Percentiles rank a stretch among this genome's conserved stretches.
phyloP scores from a whole-genome alignment of 2,329 filamentous ascomycete species.

The Aspergillus transmontanensis region DNA sequence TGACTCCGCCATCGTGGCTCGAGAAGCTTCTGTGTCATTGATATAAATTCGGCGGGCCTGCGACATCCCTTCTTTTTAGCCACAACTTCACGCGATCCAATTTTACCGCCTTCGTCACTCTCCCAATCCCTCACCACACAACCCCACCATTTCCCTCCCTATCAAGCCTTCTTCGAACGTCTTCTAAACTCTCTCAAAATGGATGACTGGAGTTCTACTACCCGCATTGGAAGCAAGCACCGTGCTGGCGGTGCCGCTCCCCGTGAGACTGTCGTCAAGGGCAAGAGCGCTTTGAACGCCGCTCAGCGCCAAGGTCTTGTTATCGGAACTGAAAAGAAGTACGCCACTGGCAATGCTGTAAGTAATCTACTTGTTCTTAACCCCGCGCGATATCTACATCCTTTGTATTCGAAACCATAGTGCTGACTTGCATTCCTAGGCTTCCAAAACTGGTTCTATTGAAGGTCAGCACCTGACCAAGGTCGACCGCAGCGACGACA shows the following conservation, averaged over 20 bases:
- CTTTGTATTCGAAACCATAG: constrained; percentile 4
- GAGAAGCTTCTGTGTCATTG: constrained; percentile 44
- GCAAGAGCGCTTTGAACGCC: constrained; percentile 83
- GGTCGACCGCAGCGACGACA: constrained; percentile 95
- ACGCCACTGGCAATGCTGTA: constrained; percentile 75
- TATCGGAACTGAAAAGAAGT: constrained; percentile 92
- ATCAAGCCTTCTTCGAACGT: constrained; percentile 1
- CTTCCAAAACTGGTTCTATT: constrained; percentile 49
- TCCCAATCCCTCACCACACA: constrained; percentile 9
- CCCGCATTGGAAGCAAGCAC: constrained; percentile 90
- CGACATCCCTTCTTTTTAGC: constrained; percentile 25
- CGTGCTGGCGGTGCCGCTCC: constrained; percentile 61
- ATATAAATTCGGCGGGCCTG: constrained; percentile 37
- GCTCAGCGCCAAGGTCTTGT: constrained; percentile 78
- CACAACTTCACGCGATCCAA: constrained; percentile 33
- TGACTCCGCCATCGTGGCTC: constrained; percentile 30
- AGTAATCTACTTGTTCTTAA: constrained; percentile 38
- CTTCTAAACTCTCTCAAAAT: constrained; percentile 40
- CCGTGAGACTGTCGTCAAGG: constrained; percentile 87
- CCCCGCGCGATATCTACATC: not conserved
- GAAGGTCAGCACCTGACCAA: constrained; percentile 97
- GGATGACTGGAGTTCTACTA: constrained; percentile 85
- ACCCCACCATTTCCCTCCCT: constrained; percentile 1
- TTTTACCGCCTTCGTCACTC: constrained; percentile 20
- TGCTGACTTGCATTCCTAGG: constrained; percentile 35